These are phyloP conservation scores for Luffa acutangula DNA, from an alignment of 306 rosid genomes.

Conservation along the genomic window DNA sequence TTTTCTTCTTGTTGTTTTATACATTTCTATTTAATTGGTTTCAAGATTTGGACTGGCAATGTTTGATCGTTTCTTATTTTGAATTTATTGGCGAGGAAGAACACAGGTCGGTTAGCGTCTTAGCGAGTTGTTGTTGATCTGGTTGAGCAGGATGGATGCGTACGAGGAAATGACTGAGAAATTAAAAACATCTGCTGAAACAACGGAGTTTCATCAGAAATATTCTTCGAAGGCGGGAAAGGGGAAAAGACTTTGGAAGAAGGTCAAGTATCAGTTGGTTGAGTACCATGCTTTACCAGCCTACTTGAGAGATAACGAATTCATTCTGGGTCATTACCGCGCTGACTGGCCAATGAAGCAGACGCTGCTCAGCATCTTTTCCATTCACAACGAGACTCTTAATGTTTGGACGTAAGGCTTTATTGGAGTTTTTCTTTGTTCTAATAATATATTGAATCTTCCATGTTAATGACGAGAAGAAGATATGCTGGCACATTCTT, in stretches of 20 bases:
- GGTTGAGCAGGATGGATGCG: conserved; percentile 20
- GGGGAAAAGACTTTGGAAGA: conserved; percentile 75
- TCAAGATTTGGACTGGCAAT: neutral
- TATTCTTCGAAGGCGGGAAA: conserved; percentile 37
- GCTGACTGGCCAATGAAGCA: conserved; percentile 92
- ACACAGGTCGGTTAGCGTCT: neutral
- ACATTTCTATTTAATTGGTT: neutral
- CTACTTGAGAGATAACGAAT: conserved; percentile 82
- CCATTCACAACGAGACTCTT: conserved; percentile 88
- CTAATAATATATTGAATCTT: neutral
- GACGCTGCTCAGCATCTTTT: conserved; percentile 64
- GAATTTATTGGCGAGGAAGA: neutral
- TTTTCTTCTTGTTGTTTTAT: neutral
- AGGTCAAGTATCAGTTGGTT: conserved; percentile 84
- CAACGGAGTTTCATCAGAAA: conserved; percentile 20
- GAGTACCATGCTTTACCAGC: conserved; percentile 83
- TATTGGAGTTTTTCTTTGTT: no score
- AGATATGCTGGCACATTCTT: neutral
- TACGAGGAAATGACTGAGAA: conserved; percentile 15
- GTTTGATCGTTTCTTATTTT: neutral
- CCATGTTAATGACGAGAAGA: neutral
- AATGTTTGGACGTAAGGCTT: conserved; percentile 93
- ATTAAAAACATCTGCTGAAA: conserved; percentile 12
- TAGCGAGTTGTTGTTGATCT: neutral
- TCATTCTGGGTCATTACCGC: conserved; percentile 69